Conservation (phyloP, 345 rosid species). For the Populus euphratica region DNA sequence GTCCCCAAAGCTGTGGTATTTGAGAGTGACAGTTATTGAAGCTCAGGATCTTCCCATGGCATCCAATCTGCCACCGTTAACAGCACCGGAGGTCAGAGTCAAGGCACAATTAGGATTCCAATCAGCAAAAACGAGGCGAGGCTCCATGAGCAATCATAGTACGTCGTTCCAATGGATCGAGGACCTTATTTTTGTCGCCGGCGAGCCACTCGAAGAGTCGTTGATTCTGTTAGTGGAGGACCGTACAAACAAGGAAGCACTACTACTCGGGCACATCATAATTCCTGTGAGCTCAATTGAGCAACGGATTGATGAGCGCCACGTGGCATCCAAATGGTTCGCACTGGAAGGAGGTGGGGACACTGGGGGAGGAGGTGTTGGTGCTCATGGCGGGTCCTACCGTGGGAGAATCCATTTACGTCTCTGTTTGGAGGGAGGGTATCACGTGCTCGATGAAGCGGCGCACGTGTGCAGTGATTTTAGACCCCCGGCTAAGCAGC, state of each 20-base stretch:
- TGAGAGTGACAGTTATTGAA: conserved; percentile 76
- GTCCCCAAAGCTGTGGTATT: conserved; percentile 92
- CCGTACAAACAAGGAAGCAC: conserved; percentile 55
- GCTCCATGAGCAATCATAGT: conserved; percentile 63
- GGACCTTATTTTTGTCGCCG: conserved; percentile 81
- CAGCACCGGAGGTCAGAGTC: conserved; percentile 78
- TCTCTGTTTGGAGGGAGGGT: conserved; percentile 90
- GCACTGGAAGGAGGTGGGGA: conserved; percentile 40
- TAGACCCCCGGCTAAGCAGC: conserved; percentile 92
- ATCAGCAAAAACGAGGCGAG: conserved; percentile 72
- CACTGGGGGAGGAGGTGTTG: conserved; percentile 19
- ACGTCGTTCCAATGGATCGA: conserved; percentile 85
- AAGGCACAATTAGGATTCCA: conserved; percentile 82
- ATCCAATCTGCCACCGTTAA: conserved; percentile 74
- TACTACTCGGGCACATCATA: conserved; percentile 50
- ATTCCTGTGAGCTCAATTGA: conserved; percentile 71
- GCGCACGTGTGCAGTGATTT: conserved; percentile 98
- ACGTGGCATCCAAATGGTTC: conserved; percentile 68
- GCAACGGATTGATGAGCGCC: conserved; percentile 77
- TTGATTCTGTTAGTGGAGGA: conserved; percentile 69
- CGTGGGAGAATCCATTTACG: conserved; percentile 67
- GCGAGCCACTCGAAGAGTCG: conserved; percentile 85
- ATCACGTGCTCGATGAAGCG: conserved; percentile 98
- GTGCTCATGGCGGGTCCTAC: conserved; percentile 35
- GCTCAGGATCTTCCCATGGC: conserved; percentile 84